Evolutionary conservation across 495 filamentous ascomycete genomes (phyloP).

Genomic region (Elasticomyces elasticus): DNA sequence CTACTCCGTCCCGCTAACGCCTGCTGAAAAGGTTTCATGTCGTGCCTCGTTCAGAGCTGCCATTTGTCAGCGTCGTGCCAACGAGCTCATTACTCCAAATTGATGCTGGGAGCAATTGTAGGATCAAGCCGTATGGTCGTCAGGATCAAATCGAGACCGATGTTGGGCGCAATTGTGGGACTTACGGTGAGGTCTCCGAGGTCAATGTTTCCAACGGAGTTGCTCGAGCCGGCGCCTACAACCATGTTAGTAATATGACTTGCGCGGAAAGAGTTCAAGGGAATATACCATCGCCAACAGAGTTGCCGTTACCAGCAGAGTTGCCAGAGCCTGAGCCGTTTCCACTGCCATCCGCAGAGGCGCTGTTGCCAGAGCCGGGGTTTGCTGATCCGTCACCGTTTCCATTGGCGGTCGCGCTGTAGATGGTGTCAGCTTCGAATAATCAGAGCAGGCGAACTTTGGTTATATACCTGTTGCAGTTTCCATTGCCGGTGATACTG

Average conservation of each 20-base stretch:
- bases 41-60: neutral
- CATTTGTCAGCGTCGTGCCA: neutral
- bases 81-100: neutral
- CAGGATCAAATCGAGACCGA: neutral
- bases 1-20: neutral
- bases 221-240: neutral
- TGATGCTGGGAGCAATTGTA: neutral
- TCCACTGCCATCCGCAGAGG: neutral
- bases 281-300: neutral
- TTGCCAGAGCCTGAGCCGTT: slow-evolving; percentile 2
- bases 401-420: neutral
- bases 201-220: neutral
- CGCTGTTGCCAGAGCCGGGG: neutral
- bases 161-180: neutral
- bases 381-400: neutral
- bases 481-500: neutral
- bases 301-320: neutral
- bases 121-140: neutral
- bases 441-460: no score
- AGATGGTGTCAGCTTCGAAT: no score
- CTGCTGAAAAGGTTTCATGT: neutral
- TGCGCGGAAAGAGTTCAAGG: neutral
- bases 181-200: neutral
- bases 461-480: no score
- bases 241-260: neutral